These are phyloP conservation scores for Yarrowia sp. DNA, from an alignment of 805 yeast genomes.

Conservation along the genomic window DNA sequence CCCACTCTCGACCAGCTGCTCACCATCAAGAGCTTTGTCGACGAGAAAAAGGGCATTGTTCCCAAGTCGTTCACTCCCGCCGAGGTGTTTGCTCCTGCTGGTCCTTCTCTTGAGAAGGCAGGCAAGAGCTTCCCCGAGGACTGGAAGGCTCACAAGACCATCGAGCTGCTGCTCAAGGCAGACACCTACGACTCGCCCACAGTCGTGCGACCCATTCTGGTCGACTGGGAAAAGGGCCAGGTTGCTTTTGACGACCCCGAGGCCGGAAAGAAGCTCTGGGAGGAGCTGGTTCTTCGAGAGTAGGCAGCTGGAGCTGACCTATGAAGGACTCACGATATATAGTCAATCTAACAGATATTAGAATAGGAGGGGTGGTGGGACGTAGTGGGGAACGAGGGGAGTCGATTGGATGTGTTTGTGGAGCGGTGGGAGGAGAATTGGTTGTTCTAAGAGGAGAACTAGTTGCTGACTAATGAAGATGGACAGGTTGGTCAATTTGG, in stretches of 20 bases:
- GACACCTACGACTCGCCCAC: constrained; percentile 25
- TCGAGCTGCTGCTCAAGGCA: constrained; percentile 33
- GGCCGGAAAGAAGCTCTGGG: constrained; percentile 53
- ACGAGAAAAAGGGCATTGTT: constrained; percentile 33
- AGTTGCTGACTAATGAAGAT: too few species aligned
- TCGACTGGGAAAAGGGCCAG: constrained; percentile 67
- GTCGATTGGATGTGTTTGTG: too few species aligned
- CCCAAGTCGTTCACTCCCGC: constrained; percentile 6
- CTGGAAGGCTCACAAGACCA: constrained; percentile 30
- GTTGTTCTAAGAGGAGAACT: too few species aligned
- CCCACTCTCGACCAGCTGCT: constrained; percentile 37
- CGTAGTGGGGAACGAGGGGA: too few species aligned
- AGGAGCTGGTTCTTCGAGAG: constrained; percentile 46
- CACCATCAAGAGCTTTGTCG: constrained; percentile 37
- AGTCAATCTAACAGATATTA: too few species aligned
- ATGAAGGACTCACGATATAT: too few species aligned
- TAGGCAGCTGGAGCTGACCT: too few species aligned
- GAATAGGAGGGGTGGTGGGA: too few species aligned
- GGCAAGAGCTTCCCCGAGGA: constrained; percentile 30
- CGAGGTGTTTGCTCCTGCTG: constrained; percentile 31
- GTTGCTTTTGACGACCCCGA: constrained; percentile 59
- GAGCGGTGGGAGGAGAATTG: too few species aligned
- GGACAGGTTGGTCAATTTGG: too few species aligned
- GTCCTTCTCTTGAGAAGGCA: constrained; percentile 15
- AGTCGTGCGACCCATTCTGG: constrained; percentile 57